Evolutionary conservation across 768 basidiomycete genomes (phyloP).

Genomic region (Tremella fuciformis): DNA sequence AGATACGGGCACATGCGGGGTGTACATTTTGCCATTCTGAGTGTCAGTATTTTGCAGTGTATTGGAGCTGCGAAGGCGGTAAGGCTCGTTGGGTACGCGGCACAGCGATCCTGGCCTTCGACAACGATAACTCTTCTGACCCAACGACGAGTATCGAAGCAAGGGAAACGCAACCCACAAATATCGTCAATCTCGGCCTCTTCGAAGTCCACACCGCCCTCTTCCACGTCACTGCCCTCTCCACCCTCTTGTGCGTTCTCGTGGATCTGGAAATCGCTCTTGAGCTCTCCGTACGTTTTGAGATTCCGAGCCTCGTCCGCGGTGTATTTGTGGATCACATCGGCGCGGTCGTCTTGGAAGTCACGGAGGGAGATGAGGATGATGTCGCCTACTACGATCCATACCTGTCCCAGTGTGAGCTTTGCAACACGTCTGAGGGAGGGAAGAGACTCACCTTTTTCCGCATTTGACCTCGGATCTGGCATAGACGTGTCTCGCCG

Average conservation of each 20-base stretch:
- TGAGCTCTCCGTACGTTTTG: slow-evolving; percentile 96
- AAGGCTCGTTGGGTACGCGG: too few relatives aligned
- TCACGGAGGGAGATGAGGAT: slow-evolving; percentile 90
- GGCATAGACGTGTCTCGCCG: slow-evolving; percentile 93
- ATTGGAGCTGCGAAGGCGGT: too few relatives aligned
- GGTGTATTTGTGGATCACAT: slow-evolving; percentile 98
- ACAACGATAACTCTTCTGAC: too few relatives aligned
- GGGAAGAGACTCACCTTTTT: slow-evolving; percentile 72
- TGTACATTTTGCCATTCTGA: too few relatives aligned
- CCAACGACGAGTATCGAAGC: too few relatives aligned
- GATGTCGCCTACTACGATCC: slow-evolving; percentile 99
- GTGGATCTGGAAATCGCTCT: slow-evolving; percentile 93
- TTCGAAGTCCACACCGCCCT: slow-evolving; percentile 34
- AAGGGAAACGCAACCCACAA: slow-evolving; percentile 25
- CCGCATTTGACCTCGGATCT: slow-evolving; percentile 98
- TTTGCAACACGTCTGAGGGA: background rate
- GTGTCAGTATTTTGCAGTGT: too few relatives aligned
- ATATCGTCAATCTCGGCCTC: slow-evolving; percentile 50
- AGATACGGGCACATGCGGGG: too few relatives aligned
- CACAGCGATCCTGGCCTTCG: too few relatives aligned
- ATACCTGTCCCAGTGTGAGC: slow-evolving; percentile 63
- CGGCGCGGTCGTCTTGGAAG: slow-evolving; percentile 98
- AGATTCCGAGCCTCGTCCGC: slow-evolving; percentile 77
- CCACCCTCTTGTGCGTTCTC: slow-evolving; percentile 89
- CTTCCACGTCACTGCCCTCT: slow-evolving; percentile 43